phyloP scores from a whole-genome alignment of 108 stramenopile species.

The Mayamaea pseudoterrestris region DNA sequence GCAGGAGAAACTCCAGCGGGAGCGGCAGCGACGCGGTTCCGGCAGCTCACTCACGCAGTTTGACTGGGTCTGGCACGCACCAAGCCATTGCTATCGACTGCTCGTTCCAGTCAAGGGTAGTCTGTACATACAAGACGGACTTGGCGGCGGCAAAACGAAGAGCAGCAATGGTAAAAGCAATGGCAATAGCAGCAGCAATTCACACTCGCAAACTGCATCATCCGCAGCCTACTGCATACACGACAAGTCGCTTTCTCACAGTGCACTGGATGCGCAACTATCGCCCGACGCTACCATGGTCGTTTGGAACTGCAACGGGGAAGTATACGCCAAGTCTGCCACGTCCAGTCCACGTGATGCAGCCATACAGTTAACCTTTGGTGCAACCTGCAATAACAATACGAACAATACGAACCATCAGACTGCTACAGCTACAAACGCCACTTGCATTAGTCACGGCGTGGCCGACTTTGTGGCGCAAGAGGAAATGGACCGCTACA shows the following conservation, averaged over 20 bases:
- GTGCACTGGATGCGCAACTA: slow-evolving; percentile 55
- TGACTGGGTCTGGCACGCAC: slow-evolving; percentile 23
- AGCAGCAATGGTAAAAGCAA: slow-evolving; percentile 2
- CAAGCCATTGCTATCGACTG: slow-evolving; percentile 12
- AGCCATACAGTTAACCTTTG: slow-evolving; percentile 27
- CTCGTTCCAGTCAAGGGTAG: slow-evolving; percentile 47
- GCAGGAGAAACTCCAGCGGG: slow-evolving; percentile 45
- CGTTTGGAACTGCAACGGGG: slow-evolving; percentile 48
- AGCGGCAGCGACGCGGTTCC: slow-evolving; percentile 37
- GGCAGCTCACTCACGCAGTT: slow-evolving; percentile 39
- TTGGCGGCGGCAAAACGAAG: not conserved
- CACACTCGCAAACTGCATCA: not conserved
- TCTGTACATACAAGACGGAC: slow-evolving; percentile 53
- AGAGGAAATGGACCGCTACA: slow-evolving; percentile 94
- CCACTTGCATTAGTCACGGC: slow-evolving; percentile 59
- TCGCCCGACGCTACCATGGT: slow-evolving; percentile 49
- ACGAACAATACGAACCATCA: not conserved
- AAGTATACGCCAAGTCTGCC: slow-evolving; percentile 22
- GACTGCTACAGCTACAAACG: not conserved
- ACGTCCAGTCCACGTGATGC: not conserved
- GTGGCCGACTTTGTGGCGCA: slow-evolving; percentile 88
- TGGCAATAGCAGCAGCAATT: not conserved
- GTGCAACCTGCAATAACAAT: slow-evolving; percentile 8
- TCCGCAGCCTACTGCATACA: not conserved
- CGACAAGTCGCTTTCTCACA: not conserved